A percentile compares a stretch with the other conserved stretches of the same genome.
Evolutionary conservation across 768 basidiomycete species (phyloP).

Genomic region (Pleurotus citrinopileatus): DNA sequence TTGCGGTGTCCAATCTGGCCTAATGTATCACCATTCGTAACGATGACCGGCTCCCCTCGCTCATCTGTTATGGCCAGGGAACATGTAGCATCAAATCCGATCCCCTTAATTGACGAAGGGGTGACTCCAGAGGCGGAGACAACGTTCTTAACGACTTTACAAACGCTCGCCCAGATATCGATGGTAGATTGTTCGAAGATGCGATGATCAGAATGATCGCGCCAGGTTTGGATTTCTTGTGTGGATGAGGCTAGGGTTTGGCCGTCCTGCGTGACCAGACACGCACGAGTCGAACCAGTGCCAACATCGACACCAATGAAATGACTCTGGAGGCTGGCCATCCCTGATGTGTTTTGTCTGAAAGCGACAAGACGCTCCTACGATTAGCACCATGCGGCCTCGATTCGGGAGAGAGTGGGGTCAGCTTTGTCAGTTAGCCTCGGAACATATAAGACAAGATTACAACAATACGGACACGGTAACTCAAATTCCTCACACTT

Average conservation of each 20-base stretch:
- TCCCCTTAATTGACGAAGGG: conserved; percentile 69
- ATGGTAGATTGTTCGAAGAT: conserved; percentile 96
- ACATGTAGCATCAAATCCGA: conserved; percentile 97
- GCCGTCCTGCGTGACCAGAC: conserved; percentile 69
- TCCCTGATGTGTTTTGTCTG: not conserved
- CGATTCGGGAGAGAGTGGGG: not conserved
- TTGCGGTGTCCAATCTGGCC: conserved; percentile 75
- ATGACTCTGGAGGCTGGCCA: conserved; percentile 40
- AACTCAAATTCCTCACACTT: too few relatives aligned
- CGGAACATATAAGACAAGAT: too few relatives aligned
- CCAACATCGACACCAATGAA: conserved; percentile 86
- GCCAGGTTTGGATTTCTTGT: conserved; percentile 81
- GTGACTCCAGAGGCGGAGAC: conserved; percentile 54
- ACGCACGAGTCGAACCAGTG: conserved; percentile 90
- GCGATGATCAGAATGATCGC: conserved; percentile 78
- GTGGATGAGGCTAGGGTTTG: conserved; percentile 75
- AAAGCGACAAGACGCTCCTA: not conserved
- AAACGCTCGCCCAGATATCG: conserved; percentile 81
- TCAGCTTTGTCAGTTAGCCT: conserved; percentile 2
- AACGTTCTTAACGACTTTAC: conserved; percentile 58
- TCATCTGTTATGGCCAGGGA: conserved; percentile 85
- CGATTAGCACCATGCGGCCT: not conserved
- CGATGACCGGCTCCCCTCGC: conserved; percentile 67
- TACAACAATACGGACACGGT: too few relatives aligned
- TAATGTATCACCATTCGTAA: conserved; percentile 65